Evolutionary conservation across 2,329 filamentous ascomycete genomes (phyloP), one percentile per base, ranked within the genome.

Genomic region (Graphilbum fragrans): DNA sequence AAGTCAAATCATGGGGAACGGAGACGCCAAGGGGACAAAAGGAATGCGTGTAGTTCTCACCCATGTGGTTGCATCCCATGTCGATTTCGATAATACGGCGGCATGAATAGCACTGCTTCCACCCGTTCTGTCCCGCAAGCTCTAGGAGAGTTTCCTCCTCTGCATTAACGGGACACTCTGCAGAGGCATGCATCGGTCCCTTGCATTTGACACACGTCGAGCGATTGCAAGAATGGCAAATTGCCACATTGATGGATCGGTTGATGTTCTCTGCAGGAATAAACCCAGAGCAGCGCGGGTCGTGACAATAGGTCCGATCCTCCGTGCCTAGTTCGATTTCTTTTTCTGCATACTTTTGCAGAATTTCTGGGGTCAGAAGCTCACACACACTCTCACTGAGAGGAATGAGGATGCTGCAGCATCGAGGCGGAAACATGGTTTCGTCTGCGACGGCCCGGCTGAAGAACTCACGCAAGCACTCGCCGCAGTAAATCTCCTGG

Each of bases 1-100:
- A n/a, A n/a, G n/a, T n/a, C n/a, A 37, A 18, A 37, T 9, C 10
- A 6, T 12, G 19, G 19, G n/a, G n/a, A n/a, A n/a, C n/a, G n/a
- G n/a, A n/a, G n/a, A n/a, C n/a, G n/a, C n/a, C n/a, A n/a, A n/a
- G n/a, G 2, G 35, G 18, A 21, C 9, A 4, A 23, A n/a, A 5
- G 18, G 10, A 21, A 10, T 21, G 21, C 19, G 8, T n/a, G 21
- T 10, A n/a, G 23, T 27, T 7, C 66, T 49, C 48, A 74, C 71
- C 69, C n/a, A 75, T 74, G 38, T 75, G 70, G 41, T 67, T 58
- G 45, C 72, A 75, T 4, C 72, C 71, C 1, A 32, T 23, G 0
- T 50, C 33, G 0, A 72, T 54, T 50, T 73, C 68, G 1, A 76
- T 57, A 19, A 75, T 38, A 3, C 57, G 44, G 6, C 47, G 52